phyloP scores from a whole-genome alignment of 352 stramenopile genomes.

The Phytophthora capsici region DNA sequence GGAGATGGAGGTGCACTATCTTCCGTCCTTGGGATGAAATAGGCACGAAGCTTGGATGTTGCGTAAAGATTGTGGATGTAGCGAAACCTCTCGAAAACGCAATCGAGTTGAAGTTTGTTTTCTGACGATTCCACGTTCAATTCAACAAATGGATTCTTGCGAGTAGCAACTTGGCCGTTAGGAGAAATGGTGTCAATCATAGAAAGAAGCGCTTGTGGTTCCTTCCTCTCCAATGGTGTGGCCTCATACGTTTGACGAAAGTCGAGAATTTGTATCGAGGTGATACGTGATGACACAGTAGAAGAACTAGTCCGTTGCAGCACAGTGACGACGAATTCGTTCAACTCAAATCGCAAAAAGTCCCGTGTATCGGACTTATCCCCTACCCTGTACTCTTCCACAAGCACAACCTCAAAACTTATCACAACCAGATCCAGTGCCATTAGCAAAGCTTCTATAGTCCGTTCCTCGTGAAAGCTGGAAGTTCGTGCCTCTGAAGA shows the following conservation, averaged over 20 bases:
- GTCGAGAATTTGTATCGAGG: conserved; percentile 70
- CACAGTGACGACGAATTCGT: conserved; percentile 67
- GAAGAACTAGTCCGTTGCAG: conserved; percentile 63
- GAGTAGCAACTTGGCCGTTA: conserved; percentile 7
- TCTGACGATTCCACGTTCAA: conserved; percentile 68
- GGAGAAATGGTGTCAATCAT: conserved; percentile 23
- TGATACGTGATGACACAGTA: conserved; percentile 63
- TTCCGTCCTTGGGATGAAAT: conserved; percentile 47
- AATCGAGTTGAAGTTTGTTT: conserved; percentile 60
- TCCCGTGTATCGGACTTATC: conserved; percentile 49
- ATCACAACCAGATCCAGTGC: conserved; percentile 68
- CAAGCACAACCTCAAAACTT: conserved; percentile 55
- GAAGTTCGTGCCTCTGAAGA: conserved; percentile 52
- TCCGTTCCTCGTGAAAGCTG: conserved; percentile 53
- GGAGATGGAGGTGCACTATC: neutral
- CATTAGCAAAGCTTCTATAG: conserved; percentile 67
- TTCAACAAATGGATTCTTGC: conserved; percentile 47
- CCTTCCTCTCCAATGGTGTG: conserved; percentile 20
- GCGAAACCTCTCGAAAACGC: conserved; percentile 63
- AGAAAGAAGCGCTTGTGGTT: conserved; percentile 36
- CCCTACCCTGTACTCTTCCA: conserved; percentile 37
- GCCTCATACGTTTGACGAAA: conserved; percentile 53
- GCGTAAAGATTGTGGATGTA: conserved; percentile 80
- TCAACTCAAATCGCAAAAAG: conserved; percentile 75
- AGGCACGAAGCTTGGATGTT: conserved; percentile 65